These are phyloP conservation scores for Bassia scoparia DNA, from an alignment of 148 eudicot species.

Conservation along the genomic window DNA sequence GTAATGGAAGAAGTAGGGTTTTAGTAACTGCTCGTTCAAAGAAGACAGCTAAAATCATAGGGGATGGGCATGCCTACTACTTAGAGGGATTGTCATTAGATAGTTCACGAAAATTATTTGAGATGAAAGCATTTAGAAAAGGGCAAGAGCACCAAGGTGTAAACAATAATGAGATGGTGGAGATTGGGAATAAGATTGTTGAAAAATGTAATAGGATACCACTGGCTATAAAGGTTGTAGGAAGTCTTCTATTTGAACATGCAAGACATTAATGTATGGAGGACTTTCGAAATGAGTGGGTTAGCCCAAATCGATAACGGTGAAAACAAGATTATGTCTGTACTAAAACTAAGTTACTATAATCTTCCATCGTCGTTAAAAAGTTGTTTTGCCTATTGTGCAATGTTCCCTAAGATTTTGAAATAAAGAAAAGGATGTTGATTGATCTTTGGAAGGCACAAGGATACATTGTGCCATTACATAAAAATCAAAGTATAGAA, in stretches of 20 bases:
- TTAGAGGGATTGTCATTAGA: conserved; percentile 28
- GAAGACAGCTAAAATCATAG: conserved; percentile 25
- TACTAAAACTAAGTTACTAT: too few species aligned
- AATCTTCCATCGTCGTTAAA: conserved; percentile 9
- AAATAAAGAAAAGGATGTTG: not conserved
- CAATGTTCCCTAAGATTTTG: conserved; percentile 17
- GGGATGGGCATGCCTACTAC: conserved; percentile 8
- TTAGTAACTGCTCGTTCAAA: conserved; percentile 38
- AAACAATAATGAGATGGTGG: not conserved
- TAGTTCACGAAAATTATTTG: conserved; percentile 30
- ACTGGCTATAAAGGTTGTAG: conserved; percentile 19
- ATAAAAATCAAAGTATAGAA: conserved; percentile 15
- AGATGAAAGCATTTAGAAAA: conserved; percentile 26
- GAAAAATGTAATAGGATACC: too few species aligned
- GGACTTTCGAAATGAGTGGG: conserved; percentile 1
- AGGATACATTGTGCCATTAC: conserved; percentile 9
- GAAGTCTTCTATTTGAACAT: conserved; percentile 18
- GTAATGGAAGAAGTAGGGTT: conserved; percentile 29
- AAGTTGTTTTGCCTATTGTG: conserved; percentile 19
- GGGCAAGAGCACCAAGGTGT: not conserved
- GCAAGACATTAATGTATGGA: conserved; percentile 11
- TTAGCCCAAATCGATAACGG: conserved; percentile 11
- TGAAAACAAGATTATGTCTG: conserved; percentile 8
- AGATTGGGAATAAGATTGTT: conserved; percentile 24
- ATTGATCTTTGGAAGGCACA: conserved; percentile 24